Evolutionary conservation across 352 stramenopile species (phyloP).

Genomic region (Globisporangium splendens): DNA sequence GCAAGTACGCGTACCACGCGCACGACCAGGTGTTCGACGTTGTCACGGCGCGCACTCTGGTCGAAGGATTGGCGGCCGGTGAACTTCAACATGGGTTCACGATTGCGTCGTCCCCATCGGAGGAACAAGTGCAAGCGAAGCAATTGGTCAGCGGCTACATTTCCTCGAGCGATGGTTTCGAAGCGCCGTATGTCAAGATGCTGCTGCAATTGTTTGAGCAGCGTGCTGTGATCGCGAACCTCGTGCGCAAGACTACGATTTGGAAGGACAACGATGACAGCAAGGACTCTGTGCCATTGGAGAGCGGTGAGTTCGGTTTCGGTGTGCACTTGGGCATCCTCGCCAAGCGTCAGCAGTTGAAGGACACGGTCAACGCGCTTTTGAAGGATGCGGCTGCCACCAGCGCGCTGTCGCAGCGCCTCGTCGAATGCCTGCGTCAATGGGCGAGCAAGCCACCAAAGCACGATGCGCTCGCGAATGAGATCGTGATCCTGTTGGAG

Average conservation of each 20-base stretch:
- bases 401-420: conserved; percentile 33
- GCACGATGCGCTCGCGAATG: conserved; percentile 53
- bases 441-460: conserved; percentile 53
- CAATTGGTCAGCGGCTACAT: conserved; percentile 55
- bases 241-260: conserved; percentile 60
- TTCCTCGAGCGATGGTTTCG: conserved; percentile 54
- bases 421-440: conserved; percentile 40
- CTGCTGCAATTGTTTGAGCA: conserved; percentile 71
- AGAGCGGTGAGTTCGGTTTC: conserved; percentile 75
- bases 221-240: conserved; percentile 66
- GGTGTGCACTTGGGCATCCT: conserved; percentile 65
- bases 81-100: conserved; percentile 73
- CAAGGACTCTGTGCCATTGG: conserved; percentile 23
- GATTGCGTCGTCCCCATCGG: conserved; percentile 30
- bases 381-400: conserved; percentile 24
- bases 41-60: conserved; percentile 69
- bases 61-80: conserved; percentile 59
- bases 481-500: conserved; percentile 64
- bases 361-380: conserved; percentile 54
- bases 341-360: conserved; percentile 64
- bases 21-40: conserved; percentile 79
- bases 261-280: conserved; percentile 59
- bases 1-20: conserved; percentile 73
- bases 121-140: conserved; percentile 20
- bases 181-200: conserved; percentile 79